Evolutionary conservation across 1,139 yeast genomes (phyloP).

Genomic region (Pichia sp.): DNA sequence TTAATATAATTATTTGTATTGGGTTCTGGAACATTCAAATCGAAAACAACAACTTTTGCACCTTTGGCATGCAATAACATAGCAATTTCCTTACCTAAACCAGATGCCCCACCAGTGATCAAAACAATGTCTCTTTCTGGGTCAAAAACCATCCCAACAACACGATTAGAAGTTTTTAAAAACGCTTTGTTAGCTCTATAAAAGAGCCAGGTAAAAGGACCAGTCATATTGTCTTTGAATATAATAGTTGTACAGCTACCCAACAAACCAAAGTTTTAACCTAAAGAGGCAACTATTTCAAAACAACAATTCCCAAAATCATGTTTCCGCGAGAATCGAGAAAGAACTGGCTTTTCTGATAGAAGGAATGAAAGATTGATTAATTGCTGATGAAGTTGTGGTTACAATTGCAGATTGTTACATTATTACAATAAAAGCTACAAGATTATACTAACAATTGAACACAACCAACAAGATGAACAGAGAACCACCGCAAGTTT

Average conservation of each 20-base stretch:
- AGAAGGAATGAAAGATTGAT: neutral
- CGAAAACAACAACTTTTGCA: conserved; percentile 57
- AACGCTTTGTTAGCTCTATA: conserved; percentile 31
- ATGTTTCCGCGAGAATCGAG: conserved; percentile 1
- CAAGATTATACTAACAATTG: neutral
- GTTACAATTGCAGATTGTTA: neutral
- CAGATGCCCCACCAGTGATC: conserved; percentile 79
- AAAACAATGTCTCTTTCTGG: conserved; percentile 51
- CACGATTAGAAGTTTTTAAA: conserved; percentile 31
- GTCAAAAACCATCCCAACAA: conserved; percentile 48
- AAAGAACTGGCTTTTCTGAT: neutral
- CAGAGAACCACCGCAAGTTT: conserved; percentile 43
- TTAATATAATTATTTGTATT: conserved; percentile 29
- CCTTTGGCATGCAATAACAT: conserved; percentile 35
- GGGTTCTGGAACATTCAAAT: conserved; percentile 40
- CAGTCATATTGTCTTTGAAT: conserved; percentile 21
- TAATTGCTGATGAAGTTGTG: neutral
- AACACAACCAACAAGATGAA: neutral
- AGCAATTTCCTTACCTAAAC: conserved; percentile 67
- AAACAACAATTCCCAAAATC: neutral
- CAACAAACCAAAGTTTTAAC: neutral
- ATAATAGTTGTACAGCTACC: too few relatives aligned
- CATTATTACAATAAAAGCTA: neutral
- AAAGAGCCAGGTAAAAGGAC: conserved; percentile 20
- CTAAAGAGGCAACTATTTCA: neutral